A percentile compares a stretch with the other conserved stretches of the same genome.
phyloP scores from a whole-genome alignment of 1,284 basidiomycete genomes.

The Puccinia horiana region DNA sequence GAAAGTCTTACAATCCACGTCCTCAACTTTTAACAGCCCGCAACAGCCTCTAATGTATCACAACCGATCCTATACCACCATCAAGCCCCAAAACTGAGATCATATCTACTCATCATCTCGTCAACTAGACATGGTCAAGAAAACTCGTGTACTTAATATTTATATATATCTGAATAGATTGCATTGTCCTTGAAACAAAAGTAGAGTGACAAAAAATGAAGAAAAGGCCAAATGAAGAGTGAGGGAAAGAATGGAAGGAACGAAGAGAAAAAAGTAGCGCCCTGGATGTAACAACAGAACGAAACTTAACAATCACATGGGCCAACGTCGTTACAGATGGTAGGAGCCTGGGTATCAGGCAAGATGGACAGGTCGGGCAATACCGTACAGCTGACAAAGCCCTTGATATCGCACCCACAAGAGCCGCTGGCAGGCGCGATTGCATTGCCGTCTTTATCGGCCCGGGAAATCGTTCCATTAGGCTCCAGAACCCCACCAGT shows the following conservation, averaged over 20 bases:
- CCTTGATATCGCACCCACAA: neutral
- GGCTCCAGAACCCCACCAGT: neutral
- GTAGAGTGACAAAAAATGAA: too few relatives aligned
- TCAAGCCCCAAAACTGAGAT: neutral
- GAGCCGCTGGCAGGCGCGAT: neutral
- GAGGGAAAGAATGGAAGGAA: too few relatives aligned
- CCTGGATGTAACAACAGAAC: too few relatives aligned
- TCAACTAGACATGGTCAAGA: too few relatives aligned
- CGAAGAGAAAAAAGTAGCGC: too few relatives aligned
- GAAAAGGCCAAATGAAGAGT: too few relatives aligned
- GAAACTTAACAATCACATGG: neutral
- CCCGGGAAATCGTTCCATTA: neutral
- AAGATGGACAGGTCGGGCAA: neutral
- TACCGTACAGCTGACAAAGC: neutral
- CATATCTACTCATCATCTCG: neutral
- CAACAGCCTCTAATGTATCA: slow-evolving; percentile 33
- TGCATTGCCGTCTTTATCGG: neutral
- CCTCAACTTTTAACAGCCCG: neutral
- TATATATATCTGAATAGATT: too few relatives aligned
- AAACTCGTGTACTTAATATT: too few relatives aligned
- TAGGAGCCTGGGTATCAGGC: neutral
- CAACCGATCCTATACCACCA: slow-evolving; percentile 43
- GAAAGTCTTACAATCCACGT: slow-evolving; percentile 13
- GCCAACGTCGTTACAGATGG: neutral
- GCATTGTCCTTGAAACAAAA: too few relatives aligned